A percentile compares a stretch with the other conserved stretches of the same genome.
phyloP scores from a whole-genome alignment of 495 filamentous ascomycete genomes.

The Xylaria telfairii region DNA sequence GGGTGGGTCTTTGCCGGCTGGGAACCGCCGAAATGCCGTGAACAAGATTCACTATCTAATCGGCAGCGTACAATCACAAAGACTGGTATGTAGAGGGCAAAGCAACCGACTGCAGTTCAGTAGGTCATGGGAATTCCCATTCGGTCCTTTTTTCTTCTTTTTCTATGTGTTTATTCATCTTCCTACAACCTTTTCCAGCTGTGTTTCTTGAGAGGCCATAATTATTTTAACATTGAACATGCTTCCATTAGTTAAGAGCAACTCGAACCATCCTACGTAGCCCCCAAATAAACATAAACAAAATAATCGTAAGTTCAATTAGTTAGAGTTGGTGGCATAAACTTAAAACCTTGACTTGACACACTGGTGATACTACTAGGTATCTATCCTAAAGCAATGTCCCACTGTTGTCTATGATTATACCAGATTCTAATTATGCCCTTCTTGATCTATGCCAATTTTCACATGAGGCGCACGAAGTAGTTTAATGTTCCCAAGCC shows the following conservation, averaged over 20 bases:
- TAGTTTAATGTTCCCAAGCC: not conserved
- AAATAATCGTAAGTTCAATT: not conserved
- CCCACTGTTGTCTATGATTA: not conserved
- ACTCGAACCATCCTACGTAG: no score
- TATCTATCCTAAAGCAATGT: not conserved
- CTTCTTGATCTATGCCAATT: not conserved
- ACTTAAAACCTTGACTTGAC: not conserved
- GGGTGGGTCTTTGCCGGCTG: not conserved
- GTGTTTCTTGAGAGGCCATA: no score
- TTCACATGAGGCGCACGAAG: not conserved
- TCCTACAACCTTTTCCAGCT: no score
- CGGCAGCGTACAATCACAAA: not conserved
- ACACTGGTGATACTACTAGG: not conserved
- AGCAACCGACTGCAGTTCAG: slow-evolving; percentile 8
- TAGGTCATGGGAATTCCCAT: slow-evolving; percentile 9
- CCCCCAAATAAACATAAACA: not conserved
- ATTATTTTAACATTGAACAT: no score
- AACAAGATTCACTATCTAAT: not conserved
- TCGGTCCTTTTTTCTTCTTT: slow-evolving; percentile 12
- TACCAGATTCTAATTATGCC: not conserved
- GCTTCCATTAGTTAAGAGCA: no score
- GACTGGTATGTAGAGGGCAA: slow-evolving; percentile 2
- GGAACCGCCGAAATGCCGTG: not conserved
- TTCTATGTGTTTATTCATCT: no score
- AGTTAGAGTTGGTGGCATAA: not conserved